These are phyloP conservation scores for Botrytis cinerea DNA, from an alignment of 2,329 filamentous ascomycete genomes.

Conservation along the genomic window DNA sequence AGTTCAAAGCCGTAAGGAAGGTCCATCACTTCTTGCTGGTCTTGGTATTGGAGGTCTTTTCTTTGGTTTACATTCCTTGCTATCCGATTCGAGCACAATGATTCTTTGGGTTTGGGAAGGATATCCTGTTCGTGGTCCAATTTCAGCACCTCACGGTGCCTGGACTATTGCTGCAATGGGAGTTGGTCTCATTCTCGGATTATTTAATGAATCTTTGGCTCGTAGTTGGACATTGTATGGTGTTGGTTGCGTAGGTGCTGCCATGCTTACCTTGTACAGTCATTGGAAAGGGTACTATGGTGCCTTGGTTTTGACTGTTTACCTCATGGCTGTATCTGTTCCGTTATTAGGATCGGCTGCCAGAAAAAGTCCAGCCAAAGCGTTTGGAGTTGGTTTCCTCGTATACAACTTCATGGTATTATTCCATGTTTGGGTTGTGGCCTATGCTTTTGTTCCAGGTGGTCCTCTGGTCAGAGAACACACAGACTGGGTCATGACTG, in stretches of 20 bases:
- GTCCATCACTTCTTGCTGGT: constrained; percentile 71
- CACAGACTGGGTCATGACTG: constrained; percentile 93
- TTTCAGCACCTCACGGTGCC: constrained; percentile 86
- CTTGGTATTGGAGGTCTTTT: constrained; percentile 80
- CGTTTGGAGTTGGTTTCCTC: constrained; percentile 87
- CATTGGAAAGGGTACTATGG: constrained; percentile 93
- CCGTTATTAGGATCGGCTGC: constrained; percentile 75
- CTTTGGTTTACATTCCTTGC: constrained; percentile 86
- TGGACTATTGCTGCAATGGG: constrained; percentile 88
- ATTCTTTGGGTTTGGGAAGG: constrained; percentile 98
- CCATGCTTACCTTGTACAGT: constrained; percentile 71
- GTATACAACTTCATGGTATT: constrained; percentile 92
- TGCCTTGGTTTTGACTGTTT: constrained; percentile 71
- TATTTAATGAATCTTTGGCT: constrained; percentile 69
- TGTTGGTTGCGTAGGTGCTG: constrained; percentile 75
- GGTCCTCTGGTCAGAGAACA: constrained; percentile 89
- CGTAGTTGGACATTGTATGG: constrained; percentile 80
- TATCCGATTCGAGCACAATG: constrained; percentile 98
- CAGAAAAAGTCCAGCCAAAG: constrained; percentile 72
- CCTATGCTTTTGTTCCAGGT: constrained; percentile 95
- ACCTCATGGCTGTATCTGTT: constrained; percentile 78
- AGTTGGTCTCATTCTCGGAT: constrained; percentile 72
- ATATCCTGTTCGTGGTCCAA: constrained; percentile 84
- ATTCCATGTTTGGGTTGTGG: constrained; percentile 99
- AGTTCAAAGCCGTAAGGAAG: constrained; percentile 57